A percentile compares a stretch with the other conserved stretches of the same genome.
These are phyloP conservation scores for Circinella umbellata DNA, from an alignment of 371 early-diverging fungal species.

Conservation along the genomic window DNA sequence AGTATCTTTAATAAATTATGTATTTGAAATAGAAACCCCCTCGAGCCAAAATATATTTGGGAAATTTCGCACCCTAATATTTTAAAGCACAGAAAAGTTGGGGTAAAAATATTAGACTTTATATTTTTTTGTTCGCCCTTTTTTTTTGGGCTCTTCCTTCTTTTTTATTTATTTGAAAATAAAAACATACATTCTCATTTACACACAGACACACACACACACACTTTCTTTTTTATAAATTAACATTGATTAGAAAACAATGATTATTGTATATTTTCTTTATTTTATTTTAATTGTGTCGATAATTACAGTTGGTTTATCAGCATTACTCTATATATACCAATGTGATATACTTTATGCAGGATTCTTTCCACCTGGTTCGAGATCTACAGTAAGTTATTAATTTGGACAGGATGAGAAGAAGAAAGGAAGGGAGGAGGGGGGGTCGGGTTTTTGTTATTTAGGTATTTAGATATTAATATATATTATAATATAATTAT, in stretches of 20 bases:
- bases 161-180: too few relatives aligned
- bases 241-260: not conserved
- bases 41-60: too few relatives aligned
- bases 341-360: slow-evolving; percentile 54
- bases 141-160: too few relatives aligned
- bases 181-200: not conserved
- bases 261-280: slow-evolving; percentile 16
- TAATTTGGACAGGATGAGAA: too few relatives aligned
- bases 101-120: too few relatives aligned
- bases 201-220: not conserved
- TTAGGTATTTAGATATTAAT: not conserved
- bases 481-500: not conserved
- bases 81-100: too few relatives aligned
- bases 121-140: too few relatives aligned
- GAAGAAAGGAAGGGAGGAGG: too few relatives aligned
- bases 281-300: slow-evolving; percentile 23
- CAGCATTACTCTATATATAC: slow-evolving; percentile 70
- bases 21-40: too few relatives aligned
- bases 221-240: not conserved
- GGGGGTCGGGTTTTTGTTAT: not conserved
- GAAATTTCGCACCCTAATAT: too few relatives aligned
- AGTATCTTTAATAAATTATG: too few relatives aligned
- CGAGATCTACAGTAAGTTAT: slow-evolving; percentile 39
- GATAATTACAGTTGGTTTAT: slow-evolving; percentile 39
- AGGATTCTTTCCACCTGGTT: slow-evolving; percentile 49